phyloP scores from a whole-genome alignment of 2,329 filamentous ascomycete species.

The Penicillium freii region DNA sequence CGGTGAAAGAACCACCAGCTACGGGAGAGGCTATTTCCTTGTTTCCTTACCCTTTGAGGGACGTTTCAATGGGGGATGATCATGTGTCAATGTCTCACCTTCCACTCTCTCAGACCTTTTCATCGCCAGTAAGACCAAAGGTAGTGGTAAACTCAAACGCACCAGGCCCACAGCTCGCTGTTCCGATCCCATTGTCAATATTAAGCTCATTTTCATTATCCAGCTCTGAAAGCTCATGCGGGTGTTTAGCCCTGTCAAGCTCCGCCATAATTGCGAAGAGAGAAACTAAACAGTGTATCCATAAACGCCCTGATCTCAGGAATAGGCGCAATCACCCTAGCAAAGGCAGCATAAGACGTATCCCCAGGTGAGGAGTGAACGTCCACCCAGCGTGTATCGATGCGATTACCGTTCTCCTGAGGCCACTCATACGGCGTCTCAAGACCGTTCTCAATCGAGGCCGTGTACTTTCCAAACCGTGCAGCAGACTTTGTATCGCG shows the following conservation, averaged over 20 bases:
- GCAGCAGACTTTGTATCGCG: slow-evolving; percentile 62
- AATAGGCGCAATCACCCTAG: slow-evolving; percentile 13
- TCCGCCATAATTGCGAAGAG: slow-evolving; percentile 54
- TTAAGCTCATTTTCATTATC: slow-evolving; percentile 24
- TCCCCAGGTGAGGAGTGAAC: slow-evolving; percentile 9
- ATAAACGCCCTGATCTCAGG: slow-evolving; percentile 27
- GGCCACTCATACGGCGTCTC: slow-evolving; percentile 64
- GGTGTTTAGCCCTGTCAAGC: slow-evolving; percentile 61
- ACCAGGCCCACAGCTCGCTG: slow-evolving; percentile 26
- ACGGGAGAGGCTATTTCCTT: no score
- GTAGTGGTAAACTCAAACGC: slow-evolving; percentile 26
- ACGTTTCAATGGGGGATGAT: no score
- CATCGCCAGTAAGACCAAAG: slow-evolving; percentile 12
- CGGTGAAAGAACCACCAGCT: no score
- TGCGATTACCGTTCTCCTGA: slow-evolving; percentile 66
- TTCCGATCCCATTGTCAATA: slow-evolving; percentile 35
- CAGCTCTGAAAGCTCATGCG: slow-evolving; percentile 54
- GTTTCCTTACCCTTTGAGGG: no score
- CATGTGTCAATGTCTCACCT: no score
- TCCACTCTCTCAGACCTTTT: not conserved
- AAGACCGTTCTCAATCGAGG: slow-evolving; percentile 40
- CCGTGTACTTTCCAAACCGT: slow-evolving; percentile 53
- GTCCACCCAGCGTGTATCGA: slow-evolving; percentile 58
- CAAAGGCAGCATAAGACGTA: not conserved
- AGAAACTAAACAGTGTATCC: slow-evolving; percentile 53